Base-by-base conservation (phyloP, 2,329 filamentous ascomycete genomes). In the Macrophomina phaseolina region DNA sequence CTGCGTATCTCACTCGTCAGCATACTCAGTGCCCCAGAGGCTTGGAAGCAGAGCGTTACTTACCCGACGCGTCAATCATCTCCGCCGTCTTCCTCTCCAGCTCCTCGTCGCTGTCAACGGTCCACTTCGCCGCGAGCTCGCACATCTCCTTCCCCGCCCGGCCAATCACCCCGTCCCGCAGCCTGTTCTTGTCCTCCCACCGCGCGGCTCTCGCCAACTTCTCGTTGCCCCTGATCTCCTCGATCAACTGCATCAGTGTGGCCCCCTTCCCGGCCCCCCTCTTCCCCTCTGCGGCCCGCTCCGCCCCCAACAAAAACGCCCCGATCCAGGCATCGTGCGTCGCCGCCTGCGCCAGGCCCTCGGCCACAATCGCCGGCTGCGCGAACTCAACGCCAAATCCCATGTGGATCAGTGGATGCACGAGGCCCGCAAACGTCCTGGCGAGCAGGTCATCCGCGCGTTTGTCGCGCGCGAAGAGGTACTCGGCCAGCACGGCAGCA, bases 331-430 rank as follows among this genome's bases (percentile, higher is more conserved):
- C 79, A 6, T 83, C 80, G 73, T 96, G 92, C 1, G 93, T 86
- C 7, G 90, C 87, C 1, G 90, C 84, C 79, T 96, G 90, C 0
- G 93, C 92, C 18, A 97, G 86, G 0, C 83, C 93, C 79, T 94
- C 87, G 5, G 93, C 92, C 34, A 97, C 84, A 67, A 97, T 88
- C 45, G 91, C 91, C 1, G 92, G 92, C 74, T 97, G 92, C 9
- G 85, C 77, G 81, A 93, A 97, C 75, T 97, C 93, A 42, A 97
- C 75, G 4, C 91, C 93, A 74, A 93, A 97, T 58, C 93, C 91
- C 23, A 97, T 84, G 75, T 97, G 92, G 69, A 97, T 94, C 16
- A 95, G 80, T 1, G 93, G 92, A 73, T 97, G 92, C 2, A 93
- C 71, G 69, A 94, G 85, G 0, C 91, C 89, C 16, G 84, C 85